A percentile compares a stretch with the other conserved stretches of the same genome.
Conservation (phyloP, 1,284 basidiomycete species). For the Tilletia setariae region DNA sequence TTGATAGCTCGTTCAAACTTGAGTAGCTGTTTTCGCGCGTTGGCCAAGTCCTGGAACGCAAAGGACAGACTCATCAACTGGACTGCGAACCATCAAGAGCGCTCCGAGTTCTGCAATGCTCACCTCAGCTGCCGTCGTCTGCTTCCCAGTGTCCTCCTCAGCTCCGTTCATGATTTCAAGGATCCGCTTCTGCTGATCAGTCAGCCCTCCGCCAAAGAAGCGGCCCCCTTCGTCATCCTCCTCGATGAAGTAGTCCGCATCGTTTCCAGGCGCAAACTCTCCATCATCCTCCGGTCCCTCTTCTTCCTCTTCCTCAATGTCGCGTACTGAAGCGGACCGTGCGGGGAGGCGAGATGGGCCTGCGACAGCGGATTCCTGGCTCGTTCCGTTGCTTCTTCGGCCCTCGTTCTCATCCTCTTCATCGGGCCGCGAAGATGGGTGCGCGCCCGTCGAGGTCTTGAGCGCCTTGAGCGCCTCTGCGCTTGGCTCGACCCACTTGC, state of each 20-base stretch:
- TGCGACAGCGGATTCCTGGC: not conserved
- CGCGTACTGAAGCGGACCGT: conserved; percentile 1
- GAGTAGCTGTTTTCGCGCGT: conserved; percentile 71
- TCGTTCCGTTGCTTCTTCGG: conserved; percentile 6
- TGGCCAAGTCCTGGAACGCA: conserved; percentile 54
- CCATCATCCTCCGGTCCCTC: conserved; percentile 17
- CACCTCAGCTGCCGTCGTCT: conserved; percentile 15
- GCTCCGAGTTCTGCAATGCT: not conserved
- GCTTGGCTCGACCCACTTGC: conserved; percentile 41
- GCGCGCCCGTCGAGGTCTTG: conserved; percentile 15
- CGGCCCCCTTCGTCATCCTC: conserved; percentile 50
- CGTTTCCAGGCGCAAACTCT: conserved; percentile 22
- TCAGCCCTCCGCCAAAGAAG: conserved; percentile 51
- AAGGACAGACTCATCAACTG: not conserved
- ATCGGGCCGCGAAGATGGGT: not conserved
- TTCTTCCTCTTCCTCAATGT: conserved; percentile 15
- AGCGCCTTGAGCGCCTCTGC: conserved; percentile 23
- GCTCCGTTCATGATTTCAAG: conserved; percentile 46
- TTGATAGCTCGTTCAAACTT: conserved; percentile 81
- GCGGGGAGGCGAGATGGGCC: not conserved
- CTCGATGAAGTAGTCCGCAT: conserved; percentile 36
- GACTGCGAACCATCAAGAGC: not conserved
- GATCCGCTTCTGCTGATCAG: conserved; percentile 44
- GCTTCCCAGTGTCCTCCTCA: conserved; percentile 17
- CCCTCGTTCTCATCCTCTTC: not conserved